Base-by-base conservation (phyloP, 108 stramenopile genomes). In the Nitzschia sp. region DNA sequence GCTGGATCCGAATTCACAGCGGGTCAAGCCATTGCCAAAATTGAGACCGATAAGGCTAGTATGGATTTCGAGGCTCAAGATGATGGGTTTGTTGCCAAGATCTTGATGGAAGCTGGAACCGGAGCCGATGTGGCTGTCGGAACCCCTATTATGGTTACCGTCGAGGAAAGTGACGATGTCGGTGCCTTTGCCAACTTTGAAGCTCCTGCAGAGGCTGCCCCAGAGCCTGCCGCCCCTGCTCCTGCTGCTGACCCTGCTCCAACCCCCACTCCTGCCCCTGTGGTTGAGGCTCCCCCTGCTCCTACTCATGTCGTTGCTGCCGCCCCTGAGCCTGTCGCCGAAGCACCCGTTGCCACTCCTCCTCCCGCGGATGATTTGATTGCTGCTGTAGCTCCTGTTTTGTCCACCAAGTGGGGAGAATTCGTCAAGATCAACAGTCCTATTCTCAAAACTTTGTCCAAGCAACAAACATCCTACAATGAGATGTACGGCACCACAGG, bases 11-110 rank as follows among this genome's bases (percentile, higher is more conserved):
- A 59, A 9, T 94, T 99, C 65, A 50, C 70, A 11, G 95, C 97
- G 0, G 98, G 98, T n/a, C 86, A 94, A 76, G 78, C 91, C 54
- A 37, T 99, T 46, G 95, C 95, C 44, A 89, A 97, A 50, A 95
- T 99, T 57, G 97, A 99, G 67, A 99, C 98, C 0, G 98, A 99
- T 77, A 99, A 99, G 80, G 98, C 98, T 15, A 82, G 91, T 55
- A 97, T 99, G 51, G 96, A 92, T 67, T 97, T 96, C 73, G 98
- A 98, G 70, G 91, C 91, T 3, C 95, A 97, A 67, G 98, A 99
- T 71, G 98, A 98, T 67, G 96, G 95, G 8, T 82, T 84, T 26
- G 75, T 97, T 10, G 98, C 96, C 17, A 98, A 96, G 75, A 67
- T 96, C 9, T 77, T 99, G 46, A 85, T 93, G 11, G 79, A 76